Evolutionary conservation across 2,329 filamentous ascomycete genomes (phyloP).

Genomic region (Cladosporium sp.): DNA sequence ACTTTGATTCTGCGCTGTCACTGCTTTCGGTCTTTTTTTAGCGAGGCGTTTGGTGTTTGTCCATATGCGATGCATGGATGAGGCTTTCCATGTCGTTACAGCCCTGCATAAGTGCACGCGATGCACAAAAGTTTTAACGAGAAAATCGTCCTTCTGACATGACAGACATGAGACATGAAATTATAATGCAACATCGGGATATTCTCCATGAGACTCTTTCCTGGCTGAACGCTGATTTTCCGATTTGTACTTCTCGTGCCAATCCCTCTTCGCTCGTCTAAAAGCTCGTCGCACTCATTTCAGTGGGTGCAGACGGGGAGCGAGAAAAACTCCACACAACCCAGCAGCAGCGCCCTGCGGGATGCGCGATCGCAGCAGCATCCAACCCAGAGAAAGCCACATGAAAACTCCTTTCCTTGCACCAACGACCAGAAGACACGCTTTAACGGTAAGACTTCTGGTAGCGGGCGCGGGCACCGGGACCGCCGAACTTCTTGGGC

Average conservation of each 20-base stretch:
- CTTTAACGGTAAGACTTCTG: conserved; percentile 99
- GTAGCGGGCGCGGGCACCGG: conserved; percentile 92
- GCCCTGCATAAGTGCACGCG: not conserved
- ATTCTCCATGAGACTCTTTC: conserved; percentile 22
- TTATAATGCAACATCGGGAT: conserved; percentile 21
- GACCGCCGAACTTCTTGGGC: conserved; percentile 97
- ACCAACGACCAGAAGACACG: conserved; percentile 17
- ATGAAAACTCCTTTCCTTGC: conserved; percentile 21
- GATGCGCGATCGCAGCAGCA: conserved; percentile 22
- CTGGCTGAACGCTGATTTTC: conserved; percentile 22
- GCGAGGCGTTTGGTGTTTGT: conserved; percentile 27
- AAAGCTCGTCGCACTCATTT: conserved; percentile 20
- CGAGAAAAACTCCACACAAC: conserved; percentile 21
- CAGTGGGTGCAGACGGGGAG: conserved; percentile 11
- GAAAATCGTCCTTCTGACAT: conserved; percentile 15
- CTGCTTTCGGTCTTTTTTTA: conserved; percentile 12
- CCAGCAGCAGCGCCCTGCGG: conserved; percentile 20
- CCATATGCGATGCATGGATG: not conserved
- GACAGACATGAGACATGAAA: conserved; percentile 21
- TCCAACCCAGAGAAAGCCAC: conserved; percentile 22
- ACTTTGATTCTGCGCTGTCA: not conserved
- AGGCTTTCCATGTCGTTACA: not conserved
- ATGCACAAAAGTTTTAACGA: not conserved
- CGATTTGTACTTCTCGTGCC: conserved; percentile 21
- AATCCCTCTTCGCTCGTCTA: conserved; percentile 19